These are phyloP conservation scores for Corchorus capsularis DNA, from an alignment of 345 rosid genomes.

Conservation along the genomic window DNA sequence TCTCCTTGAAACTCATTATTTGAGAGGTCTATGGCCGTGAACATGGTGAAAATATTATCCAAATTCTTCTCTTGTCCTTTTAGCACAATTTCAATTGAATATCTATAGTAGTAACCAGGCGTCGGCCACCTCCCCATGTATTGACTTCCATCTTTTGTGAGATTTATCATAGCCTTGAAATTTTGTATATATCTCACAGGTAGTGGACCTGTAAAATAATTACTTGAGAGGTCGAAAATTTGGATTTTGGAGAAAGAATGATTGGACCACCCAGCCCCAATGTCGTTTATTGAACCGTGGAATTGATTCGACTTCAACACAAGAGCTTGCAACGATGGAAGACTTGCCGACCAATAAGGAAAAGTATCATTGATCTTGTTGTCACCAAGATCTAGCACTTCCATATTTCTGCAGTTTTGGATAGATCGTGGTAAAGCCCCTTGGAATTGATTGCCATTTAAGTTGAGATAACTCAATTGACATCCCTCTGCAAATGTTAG, in stretches of 20 bases:
- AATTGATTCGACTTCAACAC: slow-evolving; percentile 28
- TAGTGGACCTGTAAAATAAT: slow-evolving; percentile 32
- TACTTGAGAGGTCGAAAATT: slow-evolving; percentile 33
- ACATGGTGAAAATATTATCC: not conserved
- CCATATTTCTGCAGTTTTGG: slow-evolving; percentile 21
- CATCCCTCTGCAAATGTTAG: not conserved
- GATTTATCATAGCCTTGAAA: slow-evolving; percentile 11
- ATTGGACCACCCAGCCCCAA: not conserved
- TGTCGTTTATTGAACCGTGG: slow-evolving; percentile 8
- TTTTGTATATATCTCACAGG: slow-evolving; percentile 2
- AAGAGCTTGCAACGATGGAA: slow-evolving; percentile 27
- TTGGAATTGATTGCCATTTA: slow-evolving; percentile 26
- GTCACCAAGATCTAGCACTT: slow-evolving; percentile 33
- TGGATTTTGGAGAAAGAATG: slow-evolving; percentile 21
- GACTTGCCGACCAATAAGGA: slow-evolving; percentile 32
- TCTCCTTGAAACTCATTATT: slow-evolving; percentile 27
- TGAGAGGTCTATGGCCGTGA: slow-evolving; percentile 30
- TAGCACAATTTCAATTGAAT: not conserved
- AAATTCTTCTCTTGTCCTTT: slow-evolving; percentile 21
- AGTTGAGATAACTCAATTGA: slow-evolving; percentile 12
- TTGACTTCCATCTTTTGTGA: not conserved
- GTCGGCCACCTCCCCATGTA: not conserved
- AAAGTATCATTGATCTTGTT: slow-evolving; percentile 32
- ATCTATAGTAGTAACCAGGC: not conserved
- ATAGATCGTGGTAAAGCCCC: slow-evolving; percentile 33